Conservation (phyloP, 768 basidiomycete genomes). For the Kwoniella dejecticola region DNA sequence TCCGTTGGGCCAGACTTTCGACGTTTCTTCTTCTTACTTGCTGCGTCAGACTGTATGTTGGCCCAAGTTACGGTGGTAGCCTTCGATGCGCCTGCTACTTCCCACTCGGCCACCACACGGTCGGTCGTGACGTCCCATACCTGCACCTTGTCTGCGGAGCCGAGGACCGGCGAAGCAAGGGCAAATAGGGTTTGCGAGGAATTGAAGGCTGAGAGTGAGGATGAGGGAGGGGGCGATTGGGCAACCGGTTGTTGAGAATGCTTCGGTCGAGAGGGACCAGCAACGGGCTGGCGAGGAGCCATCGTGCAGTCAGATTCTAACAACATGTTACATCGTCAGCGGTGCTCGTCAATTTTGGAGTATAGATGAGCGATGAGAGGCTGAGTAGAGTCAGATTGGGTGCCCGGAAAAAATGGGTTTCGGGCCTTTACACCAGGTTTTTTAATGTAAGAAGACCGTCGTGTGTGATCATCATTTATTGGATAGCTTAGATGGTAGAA, state of each 20-base stretch:
- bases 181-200: conserved; percentile 46
- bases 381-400: conserved; percentile 45
- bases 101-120: conserved; percentile 48
- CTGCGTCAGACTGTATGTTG: conserved; percentile 11
- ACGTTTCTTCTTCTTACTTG: conserved; percentile 36
- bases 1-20: conserved; percentile 23
- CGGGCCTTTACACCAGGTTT: conserved; percentile 52
- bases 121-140: conserved; percentile 50
- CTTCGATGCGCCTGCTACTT: conserved; percentile 44
- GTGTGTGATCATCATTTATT: conserved; percentile 54
- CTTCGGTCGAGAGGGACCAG: conserved; percentile 45
- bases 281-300: conserved; percentile 42
- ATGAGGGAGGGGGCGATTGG: conserved; percentile 46
- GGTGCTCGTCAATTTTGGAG: background rate
- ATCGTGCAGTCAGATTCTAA: conserved; percentile 18
- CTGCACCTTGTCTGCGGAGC: conserved; percentile 49
- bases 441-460: conserved; percentile 53
- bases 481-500: background rate
- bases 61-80: conserved; percentile 39
- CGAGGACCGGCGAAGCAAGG: conserved; percentile 46
- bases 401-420: conserved; percentile 52
- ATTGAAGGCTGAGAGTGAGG: conserved; percentile 49
- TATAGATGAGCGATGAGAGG: background rate
- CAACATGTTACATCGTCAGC: conserved; percentile 14
- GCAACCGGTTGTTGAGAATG: conserved; percentile 38